phyloP scores from a whole-genome alignment of 176 grass and related monocot genomes.

The Dactylis glomerata region DNA sequence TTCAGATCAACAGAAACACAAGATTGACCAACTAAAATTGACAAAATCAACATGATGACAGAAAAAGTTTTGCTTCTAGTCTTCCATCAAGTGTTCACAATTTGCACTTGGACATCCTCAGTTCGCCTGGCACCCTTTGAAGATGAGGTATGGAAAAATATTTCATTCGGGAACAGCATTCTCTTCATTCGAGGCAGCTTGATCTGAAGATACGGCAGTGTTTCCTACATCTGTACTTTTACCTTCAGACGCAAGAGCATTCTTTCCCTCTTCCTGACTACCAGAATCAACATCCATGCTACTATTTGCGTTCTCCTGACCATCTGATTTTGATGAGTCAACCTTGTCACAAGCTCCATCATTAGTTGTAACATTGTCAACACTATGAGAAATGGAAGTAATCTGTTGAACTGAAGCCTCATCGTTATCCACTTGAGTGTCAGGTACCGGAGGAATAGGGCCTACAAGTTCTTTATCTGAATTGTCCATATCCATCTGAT shows the following conservation, averaged over 20 bases:
- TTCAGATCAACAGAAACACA: background rate
- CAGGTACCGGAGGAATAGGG: slow-evolving; percentile 10
- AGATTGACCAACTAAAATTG: background rate
- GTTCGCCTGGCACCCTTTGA: background rate
- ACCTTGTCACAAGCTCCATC: background rate
- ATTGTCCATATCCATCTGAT: slow-evolving; percentile 28
- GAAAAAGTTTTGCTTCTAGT: background rate
- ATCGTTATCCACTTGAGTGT: background rate
- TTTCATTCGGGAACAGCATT: slow-evolving; percentile 1
- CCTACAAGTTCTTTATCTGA: slow-evolving; percentile 19
- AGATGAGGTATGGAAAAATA: background rate
- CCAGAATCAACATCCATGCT: background rate
- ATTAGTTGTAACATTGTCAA: background rate
- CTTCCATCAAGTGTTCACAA: background rate
- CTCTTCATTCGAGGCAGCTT: background rate
- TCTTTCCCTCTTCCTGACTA: slow-evolving; percentile 1
- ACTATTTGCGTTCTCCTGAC: background rate
- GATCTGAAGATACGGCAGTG: background rate
- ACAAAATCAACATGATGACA: background rate
- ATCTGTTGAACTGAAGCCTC: background rate
- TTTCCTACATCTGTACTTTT: background rate
- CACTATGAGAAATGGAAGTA: background rate
- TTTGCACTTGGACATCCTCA: background rate
- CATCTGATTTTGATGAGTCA: background rate
- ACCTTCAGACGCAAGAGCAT: background rate